Conservation (phyloP, 2,329 filamentous ascomycete genomes). For the Venturia aucupariae region DNA sequence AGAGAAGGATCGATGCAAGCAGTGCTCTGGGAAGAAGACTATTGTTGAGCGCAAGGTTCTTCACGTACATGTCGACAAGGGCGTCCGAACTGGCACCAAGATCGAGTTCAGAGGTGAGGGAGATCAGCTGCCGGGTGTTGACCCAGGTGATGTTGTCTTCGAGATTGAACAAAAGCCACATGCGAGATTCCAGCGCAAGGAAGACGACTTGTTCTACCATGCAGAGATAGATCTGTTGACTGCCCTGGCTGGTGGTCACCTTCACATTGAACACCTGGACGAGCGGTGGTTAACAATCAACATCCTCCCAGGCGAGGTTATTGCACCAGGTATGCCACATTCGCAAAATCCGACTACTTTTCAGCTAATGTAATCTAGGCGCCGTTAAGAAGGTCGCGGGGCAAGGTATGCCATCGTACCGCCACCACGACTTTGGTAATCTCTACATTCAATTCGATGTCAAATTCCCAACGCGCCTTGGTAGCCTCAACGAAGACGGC, state of each 20-base stretch:
- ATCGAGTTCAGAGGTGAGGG: constrained; percentile 96
- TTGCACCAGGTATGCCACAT: constrained; percentile 64
- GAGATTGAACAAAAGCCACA: constrained; percentile 99
- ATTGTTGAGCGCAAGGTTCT: constrained; percentile 95
- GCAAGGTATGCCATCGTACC: constrained; percentile 93
- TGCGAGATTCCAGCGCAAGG: constrained; percentile 84
- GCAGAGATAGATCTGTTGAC: constrained; percentile 94
- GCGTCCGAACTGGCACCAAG: constrained; percentile 88
- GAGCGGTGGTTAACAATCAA: constrained; percentile 93
- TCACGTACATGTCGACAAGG: constrained; percentile 93
- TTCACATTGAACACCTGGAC: constrained; percentile 93
- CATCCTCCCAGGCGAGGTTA: constrained; percentile 88
- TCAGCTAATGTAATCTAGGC: constrained; percentile 44
- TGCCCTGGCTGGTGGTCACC: constrained; percentile 79
- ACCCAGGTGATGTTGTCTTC: constrained; percentile 94
- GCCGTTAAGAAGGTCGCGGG: constrained; percentile 88
- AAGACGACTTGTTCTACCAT: constrained; percentile 91
- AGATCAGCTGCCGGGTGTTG: constrained; percentile 86
- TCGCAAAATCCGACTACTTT: constrained; percentile 9
- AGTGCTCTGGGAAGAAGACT: constrained; percentile 95
- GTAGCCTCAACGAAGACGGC: constrained; percentile 32
- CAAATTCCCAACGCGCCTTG: constrained; percentile 68
- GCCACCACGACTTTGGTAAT: constrained; percentile 93
- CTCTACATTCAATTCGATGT: constrained; percentile 96
- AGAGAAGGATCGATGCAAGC: constrained; percentile 96